Conservation (phyloP, 495 filamentous ascomycete species). For the Parmelia sp. region DNA sequence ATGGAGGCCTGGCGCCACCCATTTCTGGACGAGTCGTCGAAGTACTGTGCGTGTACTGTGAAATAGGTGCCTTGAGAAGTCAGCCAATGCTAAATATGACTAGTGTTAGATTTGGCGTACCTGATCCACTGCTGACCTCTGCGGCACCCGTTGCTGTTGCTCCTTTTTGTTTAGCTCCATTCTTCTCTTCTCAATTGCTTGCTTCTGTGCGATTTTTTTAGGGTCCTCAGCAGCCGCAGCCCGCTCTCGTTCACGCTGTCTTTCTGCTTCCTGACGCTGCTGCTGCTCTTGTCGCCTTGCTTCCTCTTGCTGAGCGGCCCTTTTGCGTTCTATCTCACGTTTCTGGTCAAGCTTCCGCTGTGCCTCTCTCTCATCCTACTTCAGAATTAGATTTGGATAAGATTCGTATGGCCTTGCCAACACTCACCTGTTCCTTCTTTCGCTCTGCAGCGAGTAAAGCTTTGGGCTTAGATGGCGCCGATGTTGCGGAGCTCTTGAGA, state of each 20-base stretch:
- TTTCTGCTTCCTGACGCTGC: conserved; percentile 39
- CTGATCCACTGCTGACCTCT: conserved; percentile 36
- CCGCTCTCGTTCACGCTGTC: conserved; percentile 40
- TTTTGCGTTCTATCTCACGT: conserved; percentile 69
- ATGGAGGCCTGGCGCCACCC: conserved; percentile 45
- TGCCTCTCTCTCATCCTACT: conserved; percentile 63
- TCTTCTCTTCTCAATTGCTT: conserved; percentile 59
- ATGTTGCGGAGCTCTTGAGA: conserved; percentile 65
- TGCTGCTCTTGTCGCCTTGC: conserved; percentile 42
- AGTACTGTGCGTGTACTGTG: conserved; percentile 40
- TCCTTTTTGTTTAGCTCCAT: conserved; percentile 58
- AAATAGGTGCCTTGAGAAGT: conserved; percentile 27
- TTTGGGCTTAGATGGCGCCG: conserved; percentile 50
- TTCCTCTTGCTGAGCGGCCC: conserved; percentile 51
- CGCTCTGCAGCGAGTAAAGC: conserved; percentile 60
- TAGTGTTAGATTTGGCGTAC: conserved; percentile 25
- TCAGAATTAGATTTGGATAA: neutral
- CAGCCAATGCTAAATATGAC: conserved; percentile 9
- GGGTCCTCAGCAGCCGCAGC: conserved; percentile 45
- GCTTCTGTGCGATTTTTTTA: conserved; percentile 62
- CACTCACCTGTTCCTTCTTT: conserved; percentile 59
- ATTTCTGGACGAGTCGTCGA: conserved; percentile 43
- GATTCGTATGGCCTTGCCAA: neutral
- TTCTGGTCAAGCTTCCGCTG: conserved; percentile 75
- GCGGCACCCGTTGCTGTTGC: conserved; percentile 44